phyloP scores from a whole-genome alignment of 176 grass and related monocot species.

The Elymus sibiricus region DNA sequence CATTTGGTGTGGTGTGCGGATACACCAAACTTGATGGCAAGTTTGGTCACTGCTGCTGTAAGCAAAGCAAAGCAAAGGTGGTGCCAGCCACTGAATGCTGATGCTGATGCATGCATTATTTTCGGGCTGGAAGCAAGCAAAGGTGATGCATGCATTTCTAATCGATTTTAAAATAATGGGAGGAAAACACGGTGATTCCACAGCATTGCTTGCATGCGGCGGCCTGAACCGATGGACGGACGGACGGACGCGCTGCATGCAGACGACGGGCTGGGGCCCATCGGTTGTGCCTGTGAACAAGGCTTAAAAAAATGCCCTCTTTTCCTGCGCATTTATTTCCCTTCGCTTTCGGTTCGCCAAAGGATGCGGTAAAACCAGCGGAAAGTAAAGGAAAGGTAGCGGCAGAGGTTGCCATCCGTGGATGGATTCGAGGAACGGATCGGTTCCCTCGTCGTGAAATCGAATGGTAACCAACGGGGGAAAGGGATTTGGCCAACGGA shows the following conservation, averaged over 20 bases:
- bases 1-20: conserved; percentile 22
- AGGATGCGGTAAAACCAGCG: conserved; percentile 38
- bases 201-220: conserved; percentile 46
- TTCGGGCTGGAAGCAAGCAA: conserved; percentile 3
- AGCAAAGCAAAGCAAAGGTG: conserved; percentile 5
- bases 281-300: neutral
- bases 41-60: conserved; percentile 33
- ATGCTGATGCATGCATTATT: conserved; percentile 29
- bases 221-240: conserved; percentile 33
- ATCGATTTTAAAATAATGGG: neutral
- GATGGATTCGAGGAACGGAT: conserved; percentile 36
- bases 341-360: conserved; percentile 32
- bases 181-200: conserved; percentile 29
- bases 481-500: neutral
- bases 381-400: conserved; percentile 11
- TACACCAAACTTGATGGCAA: conserved; percentile 35
- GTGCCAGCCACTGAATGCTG: neutral
- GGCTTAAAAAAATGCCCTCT: neutral
- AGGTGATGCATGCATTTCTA: conserved; percentile 40
- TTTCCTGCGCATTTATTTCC: conserved; percentile 48
- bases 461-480: neutral
- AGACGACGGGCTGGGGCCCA: conserved; percentile 34
- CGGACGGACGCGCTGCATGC: conserved; percentile 20
- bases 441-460: conserved; percentile 7
- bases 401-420: conserved; percentile 9